These are phyloP conservation scores for Entomortierella parvispora DNA, from an alignment of 192 early-diverging fungal species.

Conservation along the genomic window DNA sequence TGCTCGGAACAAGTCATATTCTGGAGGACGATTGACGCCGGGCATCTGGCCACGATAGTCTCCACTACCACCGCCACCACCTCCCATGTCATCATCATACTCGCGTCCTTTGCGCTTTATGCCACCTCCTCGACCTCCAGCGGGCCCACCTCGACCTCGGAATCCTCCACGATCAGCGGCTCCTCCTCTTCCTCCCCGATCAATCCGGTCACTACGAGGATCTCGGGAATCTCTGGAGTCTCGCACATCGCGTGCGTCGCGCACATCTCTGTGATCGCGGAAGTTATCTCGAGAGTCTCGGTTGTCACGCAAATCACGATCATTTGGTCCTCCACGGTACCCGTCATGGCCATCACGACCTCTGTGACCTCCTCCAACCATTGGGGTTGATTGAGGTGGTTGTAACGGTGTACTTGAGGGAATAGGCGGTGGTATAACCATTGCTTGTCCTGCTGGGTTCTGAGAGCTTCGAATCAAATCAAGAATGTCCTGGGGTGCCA, in stretches of 20 bases:
- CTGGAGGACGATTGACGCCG: slow-evolving; percentile 65
- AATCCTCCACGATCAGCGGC: slow-evolving; percentile 28
- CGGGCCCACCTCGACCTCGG: slow-evolving; percentile 39
- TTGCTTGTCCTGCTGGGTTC: slow-evolving; percentile 46
- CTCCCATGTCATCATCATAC: slow-evolving; percentile 56
- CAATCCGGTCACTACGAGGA: slow-evolving; percentile 18
- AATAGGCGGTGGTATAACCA: slow-evolving; percentile 42
- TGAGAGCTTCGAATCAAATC: slow-evolving; percentile 56
- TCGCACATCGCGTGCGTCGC: slow-evolving; percentile 23
- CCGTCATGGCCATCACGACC: slow-evolving; percentile 6
- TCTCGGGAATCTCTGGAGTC: slow-evolving; percentile 25
- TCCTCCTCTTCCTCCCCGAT: slow-evolving; percentile 23
- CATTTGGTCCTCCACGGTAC: slow-evolving; percentile 2
- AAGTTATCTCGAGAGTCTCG: too few species aligned
- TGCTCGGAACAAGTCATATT: slow-evolving; percentile 63
- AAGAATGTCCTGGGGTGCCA: slow-evolving; percentile 51
- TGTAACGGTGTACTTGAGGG: slow-evolving; percentile 4
- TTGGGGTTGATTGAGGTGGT: slow-evolving; percentile 5
- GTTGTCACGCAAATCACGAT: background rate
- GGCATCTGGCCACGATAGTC: slow-evolving; percentile 41
- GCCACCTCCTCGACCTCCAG: slow-evolving; percentile 21
- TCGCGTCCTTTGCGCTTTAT: slow-evolving; percentile 57
- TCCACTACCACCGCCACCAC: slow-evolving; percentile 21
- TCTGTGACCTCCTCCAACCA: background rate
- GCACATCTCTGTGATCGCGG: slow-evolving; percentile 16